Evolutionary conservation across 768 basidiomycete species (phyloP), one percentile per base, ranked within the genome.

Genomic region (Clathrus columnatus): DNA sequence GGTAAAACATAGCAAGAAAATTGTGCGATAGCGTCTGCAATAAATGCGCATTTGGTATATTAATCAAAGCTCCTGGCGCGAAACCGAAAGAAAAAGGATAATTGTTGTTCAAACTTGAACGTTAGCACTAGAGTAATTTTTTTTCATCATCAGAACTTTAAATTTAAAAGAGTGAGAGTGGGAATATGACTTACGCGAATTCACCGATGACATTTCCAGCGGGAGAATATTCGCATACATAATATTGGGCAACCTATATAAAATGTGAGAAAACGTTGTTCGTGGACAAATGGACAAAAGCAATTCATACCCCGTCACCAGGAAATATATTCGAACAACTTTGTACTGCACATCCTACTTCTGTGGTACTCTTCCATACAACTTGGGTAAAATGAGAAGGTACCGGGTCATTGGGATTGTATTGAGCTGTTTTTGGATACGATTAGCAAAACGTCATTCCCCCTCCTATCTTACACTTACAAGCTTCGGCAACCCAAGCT

Each of bases 341-440:
- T 56, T 75, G 68, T 26, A 77, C 69, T 41, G 82, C 84, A 61
- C 84, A 87, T 21, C 84, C 85, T 20, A 87, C 72, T 57, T 84
- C 69, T 1, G 75, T 78, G 21, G 80, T 76, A 5, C 66, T 72
- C 67, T 87, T 87, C 85, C 86, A 88, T 7, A 88, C 84, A 5
- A 85, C 77, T 65, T 87, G 85, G 7, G 86, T 87, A 63, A 83
- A 88, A 65, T 88, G 86, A 48, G 83, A 84, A 17, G 76, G 61
- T 41, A 67, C 59, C 1, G 85, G 85, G 65, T 79, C 79, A 61
- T 62, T 73, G 30, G 83, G 69, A 61, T 82, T 21, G 27, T 48
- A 49, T n/a, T 44, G 21, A 16, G 48, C 44, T 48, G 29, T n/a
- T n/a, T n/a, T n/a, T n/a, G n/a, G 32, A n/a, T 8, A n/a, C n/a